These are phyloP conservation scores for Kwoniella sp. DNA, from an alignment of 768 basidiomycete genomes.

Conservation along the genomic window DNA sequence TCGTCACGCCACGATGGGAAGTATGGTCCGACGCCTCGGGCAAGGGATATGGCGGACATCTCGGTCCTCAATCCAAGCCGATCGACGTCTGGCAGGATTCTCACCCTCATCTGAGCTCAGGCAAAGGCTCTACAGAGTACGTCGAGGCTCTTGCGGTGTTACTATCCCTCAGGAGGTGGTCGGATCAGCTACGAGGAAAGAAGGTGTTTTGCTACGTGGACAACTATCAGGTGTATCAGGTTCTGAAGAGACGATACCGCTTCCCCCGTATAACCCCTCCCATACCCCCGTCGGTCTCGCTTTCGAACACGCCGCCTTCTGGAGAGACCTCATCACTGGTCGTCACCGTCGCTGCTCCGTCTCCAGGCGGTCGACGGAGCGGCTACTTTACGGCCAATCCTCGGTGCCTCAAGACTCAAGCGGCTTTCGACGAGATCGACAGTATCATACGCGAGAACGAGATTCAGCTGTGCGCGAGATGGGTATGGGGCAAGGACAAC, in stretches of 20 bases:
- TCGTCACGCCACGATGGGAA: neutral
- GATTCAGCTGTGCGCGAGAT: constrained; percentile 8
- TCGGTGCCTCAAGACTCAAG: neutral
- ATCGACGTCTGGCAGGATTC: constrained; percentile 15
- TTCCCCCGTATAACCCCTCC: neutral
- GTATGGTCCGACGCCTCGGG: constrained; percentile 17
- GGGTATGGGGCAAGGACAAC: constrained; percentile 20
- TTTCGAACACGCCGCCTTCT: neutral
- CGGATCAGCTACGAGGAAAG: constrained; percentile 6
- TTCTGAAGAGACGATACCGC: constrained; percentile 1
- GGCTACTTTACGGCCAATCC: neutral
- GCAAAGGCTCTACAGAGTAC: constrained; percentile 10
- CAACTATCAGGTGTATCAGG: constrained; percentile 16
- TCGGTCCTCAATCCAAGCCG: constrained; percentile 8
- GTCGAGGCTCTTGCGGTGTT: constrained; percentile 12
- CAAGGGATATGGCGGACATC: constrained; percentile 10
- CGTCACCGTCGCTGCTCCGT: neutral
- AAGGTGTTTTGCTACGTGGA: constrained; percentile 19
- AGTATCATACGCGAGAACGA: neutral
- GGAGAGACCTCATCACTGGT: too few relatives aligned
- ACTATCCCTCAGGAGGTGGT: constrained; percentile 3
- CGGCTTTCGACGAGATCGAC: constrained; percentile 14
- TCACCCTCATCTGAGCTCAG: constrained; percentile 1
- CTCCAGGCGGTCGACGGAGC: too few relatives aligned
- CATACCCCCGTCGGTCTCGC: neutral